Evolutionary conservation across 176 grass and related monocot genomes (phyloP), one percentile per base, ranked within the genome.

Genomic region (Raddia distichophylla): DNA sequence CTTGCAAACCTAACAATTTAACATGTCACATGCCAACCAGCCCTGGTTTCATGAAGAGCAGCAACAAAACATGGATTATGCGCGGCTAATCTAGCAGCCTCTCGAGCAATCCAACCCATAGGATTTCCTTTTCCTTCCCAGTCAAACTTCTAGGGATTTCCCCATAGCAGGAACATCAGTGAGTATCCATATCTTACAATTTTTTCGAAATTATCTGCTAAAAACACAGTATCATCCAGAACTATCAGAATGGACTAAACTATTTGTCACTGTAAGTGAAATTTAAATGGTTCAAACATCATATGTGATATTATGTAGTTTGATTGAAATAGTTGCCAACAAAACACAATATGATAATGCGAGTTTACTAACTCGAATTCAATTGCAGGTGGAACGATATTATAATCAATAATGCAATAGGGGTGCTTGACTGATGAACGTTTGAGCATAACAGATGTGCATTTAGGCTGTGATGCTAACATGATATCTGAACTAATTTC

Each of bases 401-500:
- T 65, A 10, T 74, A 20, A 27, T 48, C 43, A 56, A 40, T n/a
- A 44, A 43, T 65, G 50, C 18, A 37, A 17, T 71, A 61, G 48
- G 52, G 3, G 19, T 71, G 17, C 18, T 58, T 0, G 27, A 58
- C 12, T 66, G 12, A 80, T 55, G 40, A 80, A 67, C 22, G 67
- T 67, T 58, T 40, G 33, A 37, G 17, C 10, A 73, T 65, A 73
- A 12, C 12, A 56, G 8, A 16, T 10, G 8, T 16, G 37, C 16
- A 56, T n/a, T 75, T 57, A 62, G 10, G 32, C 51, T 27, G 15
- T 19, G 43, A 68, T 74, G 17, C 37, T 59, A 73, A 73, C 59
- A 60, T 10, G 42, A 62, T 14, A 48, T 37, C 15, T 63, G 70
- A 74, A 43, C 27, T 34, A 56, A 33, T 58, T 76, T 40, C 16